Evolutionary conservation across 192 early-diverging fungal species (phyloP).

Genomic region (Entophlyctis luteolus): DNA sequence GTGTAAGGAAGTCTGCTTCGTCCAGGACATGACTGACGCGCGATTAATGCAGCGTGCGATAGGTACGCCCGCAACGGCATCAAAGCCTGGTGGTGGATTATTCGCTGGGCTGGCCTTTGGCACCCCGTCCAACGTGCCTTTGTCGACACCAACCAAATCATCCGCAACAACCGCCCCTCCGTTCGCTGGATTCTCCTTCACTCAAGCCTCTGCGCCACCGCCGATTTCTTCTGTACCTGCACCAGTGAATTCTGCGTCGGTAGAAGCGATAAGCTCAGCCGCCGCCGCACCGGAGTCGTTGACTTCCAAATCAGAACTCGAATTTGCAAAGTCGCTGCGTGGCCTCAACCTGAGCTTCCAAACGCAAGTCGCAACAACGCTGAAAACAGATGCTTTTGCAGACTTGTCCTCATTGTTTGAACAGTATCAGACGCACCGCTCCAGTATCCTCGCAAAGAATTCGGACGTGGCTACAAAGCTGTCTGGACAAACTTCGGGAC

Average conservation of each 20-base stretch:
- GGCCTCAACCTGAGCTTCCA: slow-evolving; percentile 19
- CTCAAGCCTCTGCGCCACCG: neutral
- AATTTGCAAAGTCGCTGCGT: neutral
- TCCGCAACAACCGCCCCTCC: neutral
- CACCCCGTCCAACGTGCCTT: neutral
- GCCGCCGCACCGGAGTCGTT: neutral
- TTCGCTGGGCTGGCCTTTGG: neutral
- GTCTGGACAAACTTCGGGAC: neutral
- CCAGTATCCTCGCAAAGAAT: neutral
- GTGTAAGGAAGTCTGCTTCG: neutral
- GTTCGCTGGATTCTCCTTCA: neutral
- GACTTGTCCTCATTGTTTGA: neutral
- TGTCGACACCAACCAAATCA: neutral
- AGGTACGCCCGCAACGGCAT: neutral
- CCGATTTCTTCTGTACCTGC: no score
- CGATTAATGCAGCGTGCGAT: neutral
- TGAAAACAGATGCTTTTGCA: slow-evolving; percentile 6
- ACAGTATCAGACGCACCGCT: neutral
- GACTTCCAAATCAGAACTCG: neutral
- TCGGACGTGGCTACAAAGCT: neutral
- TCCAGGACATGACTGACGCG: neutral
- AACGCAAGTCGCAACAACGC: neutral
- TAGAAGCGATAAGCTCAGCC: neutral
- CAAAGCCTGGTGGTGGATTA: neutral
- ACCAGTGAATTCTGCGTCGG: no score